These are phyloP conservation scores for Friedmanniomyces simplex DNA, from an alignment of 495 filamentous ascomycete species.

Conservation along the genomic window DNA sequence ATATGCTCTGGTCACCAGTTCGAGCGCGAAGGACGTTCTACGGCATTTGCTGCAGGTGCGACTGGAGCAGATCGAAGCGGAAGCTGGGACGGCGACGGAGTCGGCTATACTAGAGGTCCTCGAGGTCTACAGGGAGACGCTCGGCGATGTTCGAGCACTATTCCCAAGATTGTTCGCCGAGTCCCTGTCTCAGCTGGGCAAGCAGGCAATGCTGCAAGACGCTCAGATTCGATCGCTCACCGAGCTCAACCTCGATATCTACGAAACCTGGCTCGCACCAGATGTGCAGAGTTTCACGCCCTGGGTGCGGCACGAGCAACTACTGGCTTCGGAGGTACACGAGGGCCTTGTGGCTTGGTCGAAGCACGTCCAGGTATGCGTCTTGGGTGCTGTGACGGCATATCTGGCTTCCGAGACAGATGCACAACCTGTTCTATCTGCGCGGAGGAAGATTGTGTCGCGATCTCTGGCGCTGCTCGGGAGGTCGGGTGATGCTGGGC, in stretches of 20 bases:
- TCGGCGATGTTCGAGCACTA: slow-evolving; percentile 63
- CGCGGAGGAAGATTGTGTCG: slow-evolving; percentile 3
- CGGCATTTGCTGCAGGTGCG: slow-evolving; percentile 71
- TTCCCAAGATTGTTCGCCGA: slow-evolving; percentile 64
- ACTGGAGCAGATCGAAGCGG: slow-evolving; percentile 40
- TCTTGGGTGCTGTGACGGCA: slow-evolving; percentile 3
- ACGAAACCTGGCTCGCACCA: slow-evolving; percentile 70
- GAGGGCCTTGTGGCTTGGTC: slow-evolving; percentile 67
- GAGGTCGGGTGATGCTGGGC: slow-evolving; percentile 20
- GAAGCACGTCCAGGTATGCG: slow-evolving; percentile 38
- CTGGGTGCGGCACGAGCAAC: slow-evolving; percentile 76
- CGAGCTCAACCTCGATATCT: slow-evolving; percentile 69
- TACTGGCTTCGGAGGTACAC: slow-evolving; percentile 52
- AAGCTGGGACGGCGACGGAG: slow-evolving; percentile 33
- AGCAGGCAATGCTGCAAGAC: slow-evolving; percentile 58
- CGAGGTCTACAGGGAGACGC: slow-evolving; percentile 62
- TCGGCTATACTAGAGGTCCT: slow-evolving; percentile 29
- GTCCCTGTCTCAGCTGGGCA: slow-evolving; percentile 57
- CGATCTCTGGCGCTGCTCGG: slow-evolving; percentile 3
- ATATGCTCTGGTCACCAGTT: slow-evolving; percentile 72
- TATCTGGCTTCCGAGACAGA: background rate
- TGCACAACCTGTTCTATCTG: background rate
- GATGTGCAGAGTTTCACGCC: slow-evolving; percentile 83
- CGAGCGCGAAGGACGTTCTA: slow-evolving; percentile 69
- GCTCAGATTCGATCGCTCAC: slow-evolving; percentile 51